Evolutionary conservation across 1,139 yeast species (phyloP).

Genomic region (Debaryomycetaceae sp.): DNA sequence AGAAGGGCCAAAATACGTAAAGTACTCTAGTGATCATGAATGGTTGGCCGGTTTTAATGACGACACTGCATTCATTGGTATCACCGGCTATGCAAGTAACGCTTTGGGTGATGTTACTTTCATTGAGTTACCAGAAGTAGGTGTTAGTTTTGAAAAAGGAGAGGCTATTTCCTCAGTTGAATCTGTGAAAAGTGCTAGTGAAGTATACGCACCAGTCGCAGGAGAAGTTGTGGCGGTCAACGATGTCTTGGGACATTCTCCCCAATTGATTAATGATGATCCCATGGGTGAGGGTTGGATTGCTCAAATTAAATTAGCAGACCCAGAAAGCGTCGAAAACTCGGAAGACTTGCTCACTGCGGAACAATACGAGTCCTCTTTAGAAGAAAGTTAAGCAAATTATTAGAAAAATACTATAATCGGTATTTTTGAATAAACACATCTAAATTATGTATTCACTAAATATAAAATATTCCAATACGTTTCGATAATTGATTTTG

Average conservation of each 20-base stretch:
- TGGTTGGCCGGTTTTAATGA: slow-evolving; percentile 89
- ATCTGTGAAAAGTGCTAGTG: slow-evolving; percentile 91
- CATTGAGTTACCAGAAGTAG: slow-evolving; percentile 84
- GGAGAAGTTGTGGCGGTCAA: slow-evolving; percentile 79
- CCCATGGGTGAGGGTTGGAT: slow-evolving; percentile 96
- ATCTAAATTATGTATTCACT: neutral
- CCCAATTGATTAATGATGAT: slow-evolving; percentile 78
- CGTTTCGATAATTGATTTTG: neutral
- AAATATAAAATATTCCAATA: neutral
- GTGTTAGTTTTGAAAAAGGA: slow-evolving; percentile 62
- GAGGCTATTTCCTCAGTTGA: slow-evolving; percentile 92
- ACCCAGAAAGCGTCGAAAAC: slow-evolving; percentile 24
- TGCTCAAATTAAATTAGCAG: slow-evolving; percentile 62
- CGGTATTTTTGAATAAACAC: neutral
- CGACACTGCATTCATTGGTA: slow-evolving; percentile 82
- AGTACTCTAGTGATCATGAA: slow-evolving; percentile 89
- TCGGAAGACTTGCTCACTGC: slow-evolving; percentile 37
- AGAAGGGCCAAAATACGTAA: slow-evolving; percentile 51
- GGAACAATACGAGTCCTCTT: slow-evolving; percentile 63
- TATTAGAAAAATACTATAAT: neutral
- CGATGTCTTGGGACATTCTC: slow-evolving; percentile 59
- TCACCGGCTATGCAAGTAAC: slow-evolving; percentile 92
- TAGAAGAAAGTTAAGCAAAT: slow-evolving; percentile 45
- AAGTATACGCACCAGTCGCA: slow-evolving; percentile 82
- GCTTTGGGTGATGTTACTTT: slow-evolving; percentile 98